Evolutionary conservation across 257 asterid genomes (phyloP).

Genomic region (Nicotiana knightiana): DNA sequence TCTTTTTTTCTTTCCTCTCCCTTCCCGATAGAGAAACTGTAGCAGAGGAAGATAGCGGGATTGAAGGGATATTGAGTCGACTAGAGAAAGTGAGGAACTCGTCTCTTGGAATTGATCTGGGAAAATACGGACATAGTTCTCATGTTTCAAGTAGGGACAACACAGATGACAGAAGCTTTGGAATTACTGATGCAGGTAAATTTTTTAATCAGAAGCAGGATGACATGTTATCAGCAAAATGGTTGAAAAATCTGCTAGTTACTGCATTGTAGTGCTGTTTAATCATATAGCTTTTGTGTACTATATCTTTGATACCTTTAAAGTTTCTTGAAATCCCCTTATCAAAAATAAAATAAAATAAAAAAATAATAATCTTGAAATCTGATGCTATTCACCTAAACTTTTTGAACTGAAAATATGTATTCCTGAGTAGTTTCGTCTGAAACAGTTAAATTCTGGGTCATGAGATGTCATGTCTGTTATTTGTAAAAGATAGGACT

Average conservation of each 20-base stretch:
- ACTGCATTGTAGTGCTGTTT: background rate
- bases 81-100: conserved; percentile 70
- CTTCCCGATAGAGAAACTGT: conserved; percentile 39
- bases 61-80: conserved; percentile 72
- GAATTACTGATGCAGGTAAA: conserved; percentile 17
- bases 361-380: no score
- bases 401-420: background rate
- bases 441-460: conserved; percentile 16
- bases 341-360: no score
- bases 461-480: conserved; percentile 24
- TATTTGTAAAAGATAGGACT: conserved; percentile 44
- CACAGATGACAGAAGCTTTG: conserved; percentile 19
- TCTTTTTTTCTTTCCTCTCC: background rate
- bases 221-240: background rate
- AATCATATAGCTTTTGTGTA: background rate
- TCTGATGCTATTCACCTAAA: background rate
- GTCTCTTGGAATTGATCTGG: conserved; percentile 41
- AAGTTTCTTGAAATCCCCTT: background rate
- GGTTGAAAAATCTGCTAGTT: background rate
- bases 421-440: background rate
- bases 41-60: conserved; percentile 52
- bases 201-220: background rate
- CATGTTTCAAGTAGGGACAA: conserved; percentile 27
- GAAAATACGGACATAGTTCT: conserved; percentile 23
- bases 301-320: background rate